Evolutionary conservation across 495 filamentous ascomycete genomes (phyloP).

Genomic region (Penicillium goetzii): DNA sequence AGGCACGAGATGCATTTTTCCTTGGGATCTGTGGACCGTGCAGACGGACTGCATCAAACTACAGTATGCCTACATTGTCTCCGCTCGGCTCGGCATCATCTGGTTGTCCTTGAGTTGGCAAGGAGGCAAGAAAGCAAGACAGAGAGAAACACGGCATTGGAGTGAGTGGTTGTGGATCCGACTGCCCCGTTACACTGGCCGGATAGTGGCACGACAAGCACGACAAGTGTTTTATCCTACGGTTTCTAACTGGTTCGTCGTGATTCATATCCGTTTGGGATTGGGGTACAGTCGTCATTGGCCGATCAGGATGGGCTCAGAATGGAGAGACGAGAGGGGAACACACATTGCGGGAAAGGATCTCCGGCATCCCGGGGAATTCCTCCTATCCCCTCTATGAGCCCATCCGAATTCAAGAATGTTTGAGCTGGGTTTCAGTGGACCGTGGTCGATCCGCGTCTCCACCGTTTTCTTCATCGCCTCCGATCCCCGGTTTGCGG

Average conservation of each 20-base stretch:
- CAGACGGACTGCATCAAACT: not conserved
- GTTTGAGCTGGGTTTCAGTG: constrained; percentile 12
- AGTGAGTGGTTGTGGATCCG: constrained; percentile 2
- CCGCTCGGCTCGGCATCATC: not conserved
- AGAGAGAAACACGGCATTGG: not conserved
- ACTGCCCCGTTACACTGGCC: constrained; percentile 15
- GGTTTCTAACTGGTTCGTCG: constrained; percentile 20
- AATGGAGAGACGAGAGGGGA: constrained; percentile 3
- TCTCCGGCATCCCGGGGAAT: constrained; percentile 7
- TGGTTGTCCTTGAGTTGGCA: not conserved
- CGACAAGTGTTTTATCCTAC: constrained; percentile 10
- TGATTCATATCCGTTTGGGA: constrained; percentile 14
- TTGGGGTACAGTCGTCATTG: not conserved
- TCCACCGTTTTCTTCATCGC: constrained; percentile 24
- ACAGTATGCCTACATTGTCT: not conserved
- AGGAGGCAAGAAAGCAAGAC: not conserved
- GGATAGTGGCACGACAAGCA: constrained; percentile 13
- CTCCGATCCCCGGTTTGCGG: constrained; percentile 25
- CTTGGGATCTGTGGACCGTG: constrained; percentile 5
- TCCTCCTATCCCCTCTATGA: not conserved
- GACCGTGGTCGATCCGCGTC: constrained; percentile 28
- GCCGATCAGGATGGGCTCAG: not conserved
- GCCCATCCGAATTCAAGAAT: not conserved
- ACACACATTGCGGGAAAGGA: constrained; percentile 9
- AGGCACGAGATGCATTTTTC: constrained; percentile 4